Conservation (phyloP, 768 basidiomycete species). For the Russula brevipes region DNA sequence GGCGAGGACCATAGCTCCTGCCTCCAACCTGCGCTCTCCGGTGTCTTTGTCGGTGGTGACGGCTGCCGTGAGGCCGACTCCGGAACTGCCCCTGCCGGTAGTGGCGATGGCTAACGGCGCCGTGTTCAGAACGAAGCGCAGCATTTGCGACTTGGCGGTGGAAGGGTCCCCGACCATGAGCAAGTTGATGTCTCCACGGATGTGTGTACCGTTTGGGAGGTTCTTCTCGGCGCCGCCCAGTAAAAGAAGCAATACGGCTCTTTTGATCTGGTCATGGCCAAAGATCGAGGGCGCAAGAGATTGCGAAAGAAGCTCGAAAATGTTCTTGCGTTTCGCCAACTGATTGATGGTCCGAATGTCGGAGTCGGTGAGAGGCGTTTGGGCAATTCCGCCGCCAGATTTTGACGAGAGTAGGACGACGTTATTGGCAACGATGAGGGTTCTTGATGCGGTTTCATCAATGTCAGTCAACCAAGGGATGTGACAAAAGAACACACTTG, state of each 20-base stretch:
- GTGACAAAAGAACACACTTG: constrained; percentile 54
- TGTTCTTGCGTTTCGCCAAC: constrained; percentile 78
- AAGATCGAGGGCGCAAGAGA: constrained; percentile 97
- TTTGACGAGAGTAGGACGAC: constrained; percentile 93
- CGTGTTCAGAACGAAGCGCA: constrained; percentile 92
- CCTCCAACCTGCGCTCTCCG: constrained; percentile 93
- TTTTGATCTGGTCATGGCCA: constrained; percentile 94
- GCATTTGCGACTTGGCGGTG: constrained; percentile 95
- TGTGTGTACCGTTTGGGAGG: constrained; percentile 93
- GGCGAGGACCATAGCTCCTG: constrained; percentile 98
- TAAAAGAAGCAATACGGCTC: constrained; percentile 85
- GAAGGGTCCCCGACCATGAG: constrained; percentile 99
- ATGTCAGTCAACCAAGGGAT: neutral
- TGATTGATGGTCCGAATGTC: constrained; percentile 97
- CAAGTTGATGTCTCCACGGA: constrained; percentile 98
- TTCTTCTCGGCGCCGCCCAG: constrained; percentile 98
- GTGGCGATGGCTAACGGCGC: constrained; percentile 98
- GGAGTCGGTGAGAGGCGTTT: constrained; percentile 83
- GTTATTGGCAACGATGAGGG: constrained; percentile 90
- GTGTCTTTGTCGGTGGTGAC: constrained; percentile 98
- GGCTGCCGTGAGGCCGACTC: constrained; percentile 97
- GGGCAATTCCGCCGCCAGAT: constrained; percentile 90
- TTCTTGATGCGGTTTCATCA: constrained; percentile 44
- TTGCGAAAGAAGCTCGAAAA: constrained; percentile 84
- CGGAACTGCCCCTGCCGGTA: constrained; percentile 96